Base-by-base conservation (phyloP, 805 yeast species). In the Vanderwaltozyma verrucispora region DNA sequence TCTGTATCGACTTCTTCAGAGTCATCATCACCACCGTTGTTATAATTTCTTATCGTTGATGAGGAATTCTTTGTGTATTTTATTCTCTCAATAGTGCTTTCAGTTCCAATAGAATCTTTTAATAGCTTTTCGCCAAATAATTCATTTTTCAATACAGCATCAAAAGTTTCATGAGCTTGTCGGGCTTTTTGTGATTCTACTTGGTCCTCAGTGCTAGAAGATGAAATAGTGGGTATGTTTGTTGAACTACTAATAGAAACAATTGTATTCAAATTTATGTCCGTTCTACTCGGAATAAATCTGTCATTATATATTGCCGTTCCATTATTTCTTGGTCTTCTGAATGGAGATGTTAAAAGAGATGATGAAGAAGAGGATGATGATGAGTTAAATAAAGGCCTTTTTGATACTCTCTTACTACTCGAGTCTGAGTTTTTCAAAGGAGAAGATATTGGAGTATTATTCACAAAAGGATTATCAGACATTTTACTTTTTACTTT, bases 51-150 rank as follows among this genome's bases (percentile, higher is more conserved):
- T 18, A 21, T 30, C n/a, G 16, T 17, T 25, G 15, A 15, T 37
- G 32, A 14, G 11, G 30, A 2, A 35, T 37, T 19, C 28, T 59
- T 47, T n/a, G 69, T 51, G 35, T 48, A 49, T 30, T 50, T 48
- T 17, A 56, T 54, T 29, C 49, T 54, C 24, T 53, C 58, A n/a
- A 59, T 53, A 31, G 50, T 50, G n/a, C 54, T 46, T 18, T 60
- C 64, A 12, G 53, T 50, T 3, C 55, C 53, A 6, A 51, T 46
- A 14, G 54, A 39, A 39, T 50, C 56, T 33, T 47, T 68, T 5
- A 88, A 85, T 4, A 85, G 75, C 43, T 82, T 75, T 53, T 81
- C 92, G 13, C 96, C 97, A 65, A 92, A 92, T 26, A 92, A 63
- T 57, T 92, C 98, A 25, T 94, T 83, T 49, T 83, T 81, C 33